Percentiles rank a stretch among this genome's conserved stretches.
These are phyloP conservation scores for Diplodia seriata DNA, from an alignment of 2,329 filamentous ascomycete genomes.

Conservation along the genomic window DNA sequence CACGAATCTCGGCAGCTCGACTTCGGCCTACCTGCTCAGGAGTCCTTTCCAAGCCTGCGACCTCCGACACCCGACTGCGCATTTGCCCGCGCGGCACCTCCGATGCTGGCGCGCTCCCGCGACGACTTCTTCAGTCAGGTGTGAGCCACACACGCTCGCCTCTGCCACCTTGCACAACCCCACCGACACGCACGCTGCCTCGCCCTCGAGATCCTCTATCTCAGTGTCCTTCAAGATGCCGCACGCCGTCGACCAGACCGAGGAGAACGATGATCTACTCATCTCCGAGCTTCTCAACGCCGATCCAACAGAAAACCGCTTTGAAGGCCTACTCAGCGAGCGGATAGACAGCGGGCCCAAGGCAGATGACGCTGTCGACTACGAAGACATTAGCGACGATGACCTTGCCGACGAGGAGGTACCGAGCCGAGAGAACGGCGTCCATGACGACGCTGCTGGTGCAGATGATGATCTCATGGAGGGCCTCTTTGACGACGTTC, in stretches of 20 bases:
- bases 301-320: conserved; percentile 36
- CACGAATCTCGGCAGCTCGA: neutral
- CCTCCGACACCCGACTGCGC: neutral
- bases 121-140: neutral
- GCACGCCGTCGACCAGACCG: conserved; percentile 43
- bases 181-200: neutral
- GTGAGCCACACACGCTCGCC: conserved; percentile 5
- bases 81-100: conserved; percentile 5
- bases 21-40: neutral
- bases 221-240: conserved; percentile 41
- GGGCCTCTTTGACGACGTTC: conserved; percentile 38
- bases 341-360: conserved; percentile 69
- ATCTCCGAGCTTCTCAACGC: conserved; percentile 41
- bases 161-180: neutral
- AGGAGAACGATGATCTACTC: conserved; percentile 39
- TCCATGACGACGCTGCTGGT: conserved; percentile 36
- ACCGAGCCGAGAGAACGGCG: conserved; percentile 36
- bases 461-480: conserved; percentile 42
- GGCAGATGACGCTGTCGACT: conserved; percentile 91
- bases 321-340: conserved; percentile 39
- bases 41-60: neutral
- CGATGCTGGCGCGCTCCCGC: conserved; percentile 6
- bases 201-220: neutral
- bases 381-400: conserved; percentile 88
- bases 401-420: conserved; percentile 79